These are phyloP conservation scores for Clarireedia paspali DNA, from an alignment of 2,329 filamentous ascomycete genomes.

Conservation along the genomic window DNA sequence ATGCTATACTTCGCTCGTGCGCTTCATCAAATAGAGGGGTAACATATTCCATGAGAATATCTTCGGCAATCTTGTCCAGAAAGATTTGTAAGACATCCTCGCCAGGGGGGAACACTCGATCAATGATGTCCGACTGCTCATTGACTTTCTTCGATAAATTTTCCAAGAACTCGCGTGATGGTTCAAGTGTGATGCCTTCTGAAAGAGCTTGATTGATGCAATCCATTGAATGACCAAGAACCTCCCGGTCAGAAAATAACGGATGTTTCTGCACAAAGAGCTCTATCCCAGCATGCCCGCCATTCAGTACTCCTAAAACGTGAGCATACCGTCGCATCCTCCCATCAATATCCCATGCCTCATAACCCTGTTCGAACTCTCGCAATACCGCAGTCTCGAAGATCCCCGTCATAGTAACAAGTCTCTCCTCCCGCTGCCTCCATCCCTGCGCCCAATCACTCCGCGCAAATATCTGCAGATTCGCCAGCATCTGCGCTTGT, in stretches of 20 bases:
- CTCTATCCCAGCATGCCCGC: slow-evolving; percentile 69
- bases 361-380: slow-evolving; percentile 90
- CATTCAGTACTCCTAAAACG: slow-evolving; percentile 76
- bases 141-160: slow-evolving; percentile 67
- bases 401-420: slow-evolving; percentile 66
- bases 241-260: slow-evolving; percentile 65
- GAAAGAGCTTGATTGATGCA: slow-evolving; percentile 64
- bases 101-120: slow-evolving; percentile 68
- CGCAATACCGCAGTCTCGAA: slow-evolving; percentile 87
- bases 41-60: slow-evolving; percentile 76
- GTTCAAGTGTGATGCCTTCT: slow-evolving; percentile 68
- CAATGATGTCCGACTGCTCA: slow-evolving; percentile 73
- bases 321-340: slow-evolving; percentile 84
- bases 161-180: slow-evolving; percentile 76
- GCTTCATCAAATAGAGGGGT: slow-evolving; percentile 82
- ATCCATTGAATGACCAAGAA: slow-evolving; percentile 68
- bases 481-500: slow-evolving; percentile 82
- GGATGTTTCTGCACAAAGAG: slow-evolving; percentile 86
- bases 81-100: slow-evolving; percentile 68
- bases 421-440: slow-evolving; percentile 59
- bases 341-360: slow-evolving; percentile 79
- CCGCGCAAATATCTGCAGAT: slow-evolving; percentile 68
- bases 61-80: slow-evolving; percentile 74
- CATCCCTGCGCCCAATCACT: slow-evolving; percentile 77
- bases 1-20: slow-evolving; percentile 64